Evolutionary conservation across 441 rosid species (phyloP), one percentile per base, ranked within the genome.

Genomic region (Adansonia madagascariensis): DNA sequence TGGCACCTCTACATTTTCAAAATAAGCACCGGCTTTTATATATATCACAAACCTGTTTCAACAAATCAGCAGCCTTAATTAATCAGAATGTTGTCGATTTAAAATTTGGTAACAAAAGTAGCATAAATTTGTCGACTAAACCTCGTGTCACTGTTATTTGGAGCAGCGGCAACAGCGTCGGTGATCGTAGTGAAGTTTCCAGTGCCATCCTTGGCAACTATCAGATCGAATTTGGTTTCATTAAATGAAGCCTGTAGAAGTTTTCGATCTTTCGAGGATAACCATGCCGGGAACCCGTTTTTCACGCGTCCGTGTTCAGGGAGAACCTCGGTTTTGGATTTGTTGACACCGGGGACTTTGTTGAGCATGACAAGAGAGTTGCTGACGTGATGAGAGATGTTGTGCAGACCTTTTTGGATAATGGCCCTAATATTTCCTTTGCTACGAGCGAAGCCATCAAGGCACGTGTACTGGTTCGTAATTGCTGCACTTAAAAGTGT

Each of bases 381-480:
- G 53, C 89, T 89, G 14, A 86, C 81, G 15, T 85, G 83, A 10
- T 79, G 82, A 12, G 91, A 85, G 71, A 88, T 86, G 41, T 89
- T 79, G 49, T 74, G 76, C 43, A 89, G 70, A 22, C 79, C 74
- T 14, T 72, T 81, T 79, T 85, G 68, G 76, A 90, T 77, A 4
- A 47, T 55, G 5, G 74, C 78, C 67, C 83, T 81, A 1, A 85
- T 79, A 7, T 75, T 50, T 35, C 76, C 78, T 11, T 80, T 77
- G 76, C 85, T 78, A 74, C 76, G 80, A 12, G 88, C 80, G 9
- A 90, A 89, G 52, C 92, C 92, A 50, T 89, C 91, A 8, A 90
- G 92, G 59, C 94, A 90, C 31, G 92, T 89, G 85, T 88, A 79
- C 77, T 89, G 90, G 79, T 89, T 87, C 31, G 90, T 89, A 85